phyloP scores from a whole-genome alignment of 345 rosid genomes.

The Melaleuca quinquenervia region DNA sequence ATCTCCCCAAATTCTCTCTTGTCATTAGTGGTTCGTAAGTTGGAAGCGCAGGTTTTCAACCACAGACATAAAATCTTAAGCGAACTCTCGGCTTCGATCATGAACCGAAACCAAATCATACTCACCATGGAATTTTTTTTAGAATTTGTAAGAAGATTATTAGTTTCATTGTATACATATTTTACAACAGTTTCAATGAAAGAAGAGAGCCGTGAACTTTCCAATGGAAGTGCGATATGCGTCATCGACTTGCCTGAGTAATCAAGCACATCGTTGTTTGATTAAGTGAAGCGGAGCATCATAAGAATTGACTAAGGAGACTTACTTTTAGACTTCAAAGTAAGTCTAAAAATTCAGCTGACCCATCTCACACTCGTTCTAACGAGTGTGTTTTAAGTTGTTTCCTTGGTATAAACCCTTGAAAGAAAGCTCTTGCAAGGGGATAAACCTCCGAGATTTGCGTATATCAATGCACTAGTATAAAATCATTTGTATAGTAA shows the following conservation, averaged over 20 bases:
- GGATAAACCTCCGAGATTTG: not conserved
- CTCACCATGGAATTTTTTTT: not conserved
- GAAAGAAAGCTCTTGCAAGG: not conserved
- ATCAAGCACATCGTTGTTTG: not conserved
- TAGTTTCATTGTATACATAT: rapidly evolving
- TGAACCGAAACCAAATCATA: not conserved
- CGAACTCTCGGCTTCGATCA: not conserved
- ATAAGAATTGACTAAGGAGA: not conserved
- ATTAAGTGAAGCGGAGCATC: not conserved
- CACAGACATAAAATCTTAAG: not conserved
- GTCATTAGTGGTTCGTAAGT: not conserved
- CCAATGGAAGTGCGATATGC: not conserved
- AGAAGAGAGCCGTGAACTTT: not conserved
- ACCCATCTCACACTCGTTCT: not conserved
- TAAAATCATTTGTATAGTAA: not conserved
- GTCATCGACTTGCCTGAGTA: rapidly evolving
- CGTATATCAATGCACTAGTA: not conserved
- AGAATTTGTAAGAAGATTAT: not conserved
- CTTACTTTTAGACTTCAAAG: not conserved
- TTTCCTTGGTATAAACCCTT: too few relatives aligned
- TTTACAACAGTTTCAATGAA: not conserved
- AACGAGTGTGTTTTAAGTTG: not conserved
- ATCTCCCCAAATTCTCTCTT: not conserved
- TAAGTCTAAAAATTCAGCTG: not conserved
- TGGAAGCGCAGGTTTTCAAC: not conserved